These are phyloP conservation scores for Saururus chinensis DNA, from an alignment of 164 flowering plant species.

Conservation along the genomic window DNA sequence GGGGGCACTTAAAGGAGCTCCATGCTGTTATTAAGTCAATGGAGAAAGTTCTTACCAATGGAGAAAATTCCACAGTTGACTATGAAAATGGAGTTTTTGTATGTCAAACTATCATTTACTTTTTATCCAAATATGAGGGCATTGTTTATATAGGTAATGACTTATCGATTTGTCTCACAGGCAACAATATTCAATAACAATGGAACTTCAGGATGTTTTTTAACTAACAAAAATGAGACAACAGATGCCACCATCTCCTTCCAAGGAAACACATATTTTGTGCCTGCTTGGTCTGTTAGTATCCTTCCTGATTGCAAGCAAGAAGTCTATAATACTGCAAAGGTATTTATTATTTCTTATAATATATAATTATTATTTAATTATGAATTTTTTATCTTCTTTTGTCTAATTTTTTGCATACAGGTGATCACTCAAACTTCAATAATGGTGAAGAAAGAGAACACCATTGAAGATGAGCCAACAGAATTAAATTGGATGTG, in stretches of 20 bases:
- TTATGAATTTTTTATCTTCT: too few relatives aligned
- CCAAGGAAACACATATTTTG: conserved; percentile 62
- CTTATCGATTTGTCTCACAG: neutral
- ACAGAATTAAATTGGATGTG: conserved; percentile 29
- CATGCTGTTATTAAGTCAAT: neutral
- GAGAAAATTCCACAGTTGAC: neutral
- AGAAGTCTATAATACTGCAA: conserved; percentile 74
- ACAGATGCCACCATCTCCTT: conserved; percentile 56
- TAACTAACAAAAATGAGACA: neutral
- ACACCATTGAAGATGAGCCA: conserved; percentile 31
- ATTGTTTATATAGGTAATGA: too few relatives aligned
- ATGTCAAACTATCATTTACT: neutral
- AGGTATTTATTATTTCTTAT: conserved; percentile 14
- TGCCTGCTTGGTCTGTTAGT: conserved; percentile 94
- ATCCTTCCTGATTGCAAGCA: conserved; percentile 82
- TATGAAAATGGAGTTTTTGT: neutral
- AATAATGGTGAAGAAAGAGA: conserved; percentile 28
- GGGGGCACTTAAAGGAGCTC: conserved; percentile 5
- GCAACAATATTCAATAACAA: neutral
- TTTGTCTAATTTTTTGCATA: neutral
- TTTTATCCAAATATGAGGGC: neutral
- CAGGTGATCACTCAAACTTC: neutral
- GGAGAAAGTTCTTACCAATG: neutral
- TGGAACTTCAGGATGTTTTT: neutral
- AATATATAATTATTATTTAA: neutral